Percentiles rank a stretch among this genome's conserved stretches.
These are phyloP conservation scores for Nepenthes mirabilis DNA, from an alignment of 148 eudicot genomes.

Conservation along the genomic window DNA sequence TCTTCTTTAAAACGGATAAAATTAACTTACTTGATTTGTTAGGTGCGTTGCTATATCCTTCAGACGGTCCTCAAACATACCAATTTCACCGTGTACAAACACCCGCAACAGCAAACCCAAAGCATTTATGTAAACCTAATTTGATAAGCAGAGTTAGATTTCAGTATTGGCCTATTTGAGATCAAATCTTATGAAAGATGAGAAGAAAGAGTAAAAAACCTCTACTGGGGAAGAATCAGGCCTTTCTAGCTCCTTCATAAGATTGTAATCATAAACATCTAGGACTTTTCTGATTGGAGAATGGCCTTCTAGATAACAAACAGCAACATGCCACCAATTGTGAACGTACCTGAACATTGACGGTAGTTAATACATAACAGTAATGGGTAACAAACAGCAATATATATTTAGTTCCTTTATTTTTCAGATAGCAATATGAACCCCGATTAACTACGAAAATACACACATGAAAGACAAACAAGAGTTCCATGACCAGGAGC, in stretches of 20 bases:
- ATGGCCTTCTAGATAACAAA: constrained; percentile 79
- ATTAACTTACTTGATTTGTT: constrained; percentile 51
- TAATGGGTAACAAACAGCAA: background rate
- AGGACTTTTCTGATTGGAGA: constrained; percentile 25
- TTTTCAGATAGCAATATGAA: background rate
- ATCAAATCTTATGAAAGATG: background rate
- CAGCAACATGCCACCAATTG: constrained; percentile 95
- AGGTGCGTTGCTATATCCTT: constrained; percentile 39
- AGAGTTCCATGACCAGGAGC: constrained; percentile 51
- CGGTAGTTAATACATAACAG: background rate
- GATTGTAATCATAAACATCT: constrained; percentile 59
- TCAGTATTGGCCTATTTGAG: constrained; percentile 1
- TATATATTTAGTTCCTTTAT: background rate
- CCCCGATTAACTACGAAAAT: background rate
- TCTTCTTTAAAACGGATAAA: background rate
- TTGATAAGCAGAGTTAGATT: constrained; percentile 1
- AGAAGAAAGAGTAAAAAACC: constrained; percentile 21
- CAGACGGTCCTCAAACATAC: constrained; percentile 37
- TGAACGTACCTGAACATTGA: constrained; percentile 49
- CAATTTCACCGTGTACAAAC: constrained; percentile 46
- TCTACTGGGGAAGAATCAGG: constrained; percentile 50
- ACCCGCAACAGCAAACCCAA: constrained; percentile 65
- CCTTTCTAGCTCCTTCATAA: constrained; percentile 63
- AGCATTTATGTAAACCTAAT: constrained; percentile 73
- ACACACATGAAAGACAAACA: constrained; percentile 62